A percentile compares a stretch with the other conserved stretches of the same genome.
These are phyloP conservation scores for Allium fistulosum DNA, from an alignment of 106 monocot genomes.

Conservation along the genomic window DNA sequence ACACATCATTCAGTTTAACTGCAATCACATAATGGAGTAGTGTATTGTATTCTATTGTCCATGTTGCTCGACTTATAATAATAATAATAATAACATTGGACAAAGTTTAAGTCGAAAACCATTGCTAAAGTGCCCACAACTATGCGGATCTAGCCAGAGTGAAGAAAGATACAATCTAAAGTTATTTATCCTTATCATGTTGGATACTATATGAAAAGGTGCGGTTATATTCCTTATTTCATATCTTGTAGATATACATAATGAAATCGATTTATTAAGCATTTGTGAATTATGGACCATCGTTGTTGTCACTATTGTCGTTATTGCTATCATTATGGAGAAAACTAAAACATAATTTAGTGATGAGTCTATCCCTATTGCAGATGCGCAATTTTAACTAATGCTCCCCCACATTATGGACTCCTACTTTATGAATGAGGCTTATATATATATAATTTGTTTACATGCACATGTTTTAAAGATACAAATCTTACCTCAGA, in stretches of 20 bases:
- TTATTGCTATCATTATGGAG: no score
- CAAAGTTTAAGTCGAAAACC: slow-evolving; percentile 81
- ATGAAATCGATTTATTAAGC: slow-evolving; percentile 42
- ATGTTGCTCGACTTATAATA: slow-evolving; percentile 77
- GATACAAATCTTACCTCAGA: no score
- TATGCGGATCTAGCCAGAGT: slow-evolving; percentile 74
- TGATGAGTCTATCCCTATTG: no score
- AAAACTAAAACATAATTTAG: no score
- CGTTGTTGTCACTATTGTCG: no score
- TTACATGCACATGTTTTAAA: no score
- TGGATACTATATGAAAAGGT: slow-evolving; percentile 80
- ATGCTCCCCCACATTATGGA: no score
- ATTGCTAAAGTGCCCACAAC: slow-evolving; percentile 68
- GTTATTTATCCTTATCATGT: slow-evolving; percentile 63
- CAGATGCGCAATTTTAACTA: no score
- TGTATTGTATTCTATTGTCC: slow-evolving; percentile 71
- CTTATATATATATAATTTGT: no score
- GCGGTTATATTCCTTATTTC: slow-evolving; percentile 63
- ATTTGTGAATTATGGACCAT: slow-evolving; percentile 69
- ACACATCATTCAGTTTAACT: slow-evolving; percentile 68
- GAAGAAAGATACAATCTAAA: slow-evolving; percentile 82
- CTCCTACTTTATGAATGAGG: no score
- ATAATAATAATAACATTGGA: slow-evolving; percentile 70
- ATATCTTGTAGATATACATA: slow-evolving; percentile 55
- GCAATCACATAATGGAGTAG: slow-evolving; percentile 84